A percentile compares a stretch with the other conserved stretches of the same genome.
Evolutionary conservation across 129 eudicot genomes (phyloP).

Genomic region (Lonicera japonica): DNA sequence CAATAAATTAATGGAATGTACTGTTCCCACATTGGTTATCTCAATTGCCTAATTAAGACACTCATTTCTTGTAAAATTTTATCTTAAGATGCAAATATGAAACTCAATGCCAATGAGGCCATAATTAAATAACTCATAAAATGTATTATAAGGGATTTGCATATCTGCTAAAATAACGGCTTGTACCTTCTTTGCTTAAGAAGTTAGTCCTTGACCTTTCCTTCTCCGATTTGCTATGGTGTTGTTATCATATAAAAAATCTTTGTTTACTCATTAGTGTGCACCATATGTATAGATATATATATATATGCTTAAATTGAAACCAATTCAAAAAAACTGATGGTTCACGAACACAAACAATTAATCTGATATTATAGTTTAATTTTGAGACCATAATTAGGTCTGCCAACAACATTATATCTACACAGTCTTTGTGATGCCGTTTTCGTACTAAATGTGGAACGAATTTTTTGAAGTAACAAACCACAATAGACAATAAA

Average conservation of each 20-base stretch:
- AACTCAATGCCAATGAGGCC: too few relatives aligned
- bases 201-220: not conserved
- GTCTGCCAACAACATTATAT: too few relatives aligned
- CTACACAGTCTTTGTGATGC: not conserved
- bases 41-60: too few relatives aligned
- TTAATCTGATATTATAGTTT: not conserved
- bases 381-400: not conserved
- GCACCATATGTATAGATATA: not conserved
- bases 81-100: too few relatives aligned
- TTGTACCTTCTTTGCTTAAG: not conserved
- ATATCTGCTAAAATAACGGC: not conserved
- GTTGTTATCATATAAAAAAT: constrained; percentile 2
- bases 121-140: too few relatives aligned
- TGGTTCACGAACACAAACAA: not conserved
- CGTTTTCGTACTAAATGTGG: not conserved
- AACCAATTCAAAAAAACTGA: not conserved
- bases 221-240: not conserved
- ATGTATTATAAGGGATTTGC: too few relatives aligned
- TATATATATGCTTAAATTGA: not conserved
- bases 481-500: not conserved
- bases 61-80: too few relatives aligned
- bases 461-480: not conserved
- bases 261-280: not conserved
- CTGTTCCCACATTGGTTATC: too few relatives aligned
- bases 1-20: too few relatives aligned